phyloP scores from a whole-genome alignment of 2,329 filamentous ascomycete species.

The Stagonosporopsis chrysanthemi region DNA sequence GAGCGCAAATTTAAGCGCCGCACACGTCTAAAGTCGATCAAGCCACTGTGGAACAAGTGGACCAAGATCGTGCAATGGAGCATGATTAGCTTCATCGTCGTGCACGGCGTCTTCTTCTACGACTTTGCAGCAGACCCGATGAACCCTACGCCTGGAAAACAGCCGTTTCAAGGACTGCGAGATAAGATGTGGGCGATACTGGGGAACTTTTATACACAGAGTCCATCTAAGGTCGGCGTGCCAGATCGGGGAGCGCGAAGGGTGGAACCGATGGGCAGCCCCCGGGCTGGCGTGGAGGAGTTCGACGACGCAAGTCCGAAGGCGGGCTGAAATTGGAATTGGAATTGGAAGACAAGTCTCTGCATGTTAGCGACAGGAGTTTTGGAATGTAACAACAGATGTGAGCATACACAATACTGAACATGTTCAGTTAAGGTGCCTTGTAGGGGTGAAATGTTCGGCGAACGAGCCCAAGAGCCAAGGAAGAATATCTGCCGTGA shows the following conservation, averaged over 20 bases:
- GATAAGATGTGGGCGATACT: conserved; percentile 35
- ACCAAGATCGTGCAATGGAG: conserved; percentile 69
- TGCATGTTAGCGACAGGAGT: conserved; percentile 17
- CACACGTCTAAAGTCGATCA: conserved; percentile 65
- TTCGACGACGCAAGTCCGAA: conserved; percentile 6
- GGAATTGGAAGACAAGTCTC: background rate
- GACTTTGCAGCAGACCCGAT: conserved; percentile 56
- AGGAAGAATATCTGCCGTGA: background rate
- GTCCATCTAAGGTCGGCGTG: conserved; percentile 18
- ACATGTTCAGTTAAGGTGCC: background rate
- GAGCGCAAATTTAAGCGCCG: conserved; percentile 81
- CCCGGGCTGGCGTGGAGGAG: conserved; percentile 6
- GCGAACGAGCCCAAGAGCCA: background rate
- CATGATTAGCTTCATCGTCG: conserved; percentile 57
- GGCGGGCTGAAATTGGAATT: background rate
- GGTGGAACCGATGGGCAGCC: conserved; percentile 13
- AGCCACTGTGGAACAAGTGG: conserved; percentile 70
- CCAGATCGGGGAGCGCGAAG: conserved; percentile 23
- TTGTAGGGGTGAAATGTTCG: background rate
- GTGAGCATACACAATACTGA: conserved; percentile 11
- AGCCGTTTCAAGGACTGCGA: conserved; percentile 41
- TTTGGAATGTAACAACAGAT: conserved; percentile 1
- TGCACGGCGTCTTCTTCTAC: conserved; percentile 68
- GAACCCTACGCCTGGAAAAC: conserved; percentile 43
- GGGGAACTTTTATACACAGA: conserved; percentile 43